Conservation (phyloP, 2,329 filamentous ascomycete genomes). For the Talaromyces sp. region DNA sequence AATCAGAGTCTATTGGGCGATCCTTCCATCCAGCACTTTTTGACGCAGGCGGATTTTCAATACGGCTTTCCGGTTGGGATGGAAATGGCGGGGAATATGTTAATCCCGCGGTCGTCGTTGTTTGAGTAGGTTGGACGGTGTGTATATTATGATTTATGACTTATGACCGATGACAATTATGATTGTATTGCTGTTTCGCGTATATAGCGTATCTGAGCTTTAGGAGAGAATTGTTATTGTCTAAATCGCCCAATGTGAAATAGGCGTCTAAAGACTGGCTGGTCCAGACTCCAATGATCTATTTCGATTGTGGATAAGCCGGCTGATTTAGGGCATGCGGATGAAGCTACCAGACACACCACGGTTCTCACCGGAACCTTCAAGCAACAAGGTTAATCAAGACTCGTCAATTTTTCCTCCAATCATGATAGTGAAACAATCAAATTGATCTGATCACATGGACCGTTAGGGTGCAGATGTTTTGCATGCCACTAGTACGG, state of each 20-base stretch:
- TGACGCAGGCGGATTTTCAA: conserved; percentile 14
- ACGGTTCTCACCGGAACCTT: too few relatives aligned
- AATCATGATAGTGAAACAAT: background rate
- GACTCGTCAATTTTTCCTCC: background rate
- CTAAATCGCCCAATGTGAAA: too few relatives aligned
- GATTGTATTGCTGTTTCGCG: background rate
- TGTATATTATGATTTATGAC: background rate
- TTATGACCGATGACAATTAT: background rate
- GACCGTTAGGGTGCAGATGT: background rate
- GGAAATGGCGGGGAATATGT: conserved; percentile 13
- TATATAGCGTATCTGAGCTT: too few relatives aligned
- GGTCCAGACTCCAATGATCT: background rate
- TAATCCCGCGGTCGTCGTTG: background rate
- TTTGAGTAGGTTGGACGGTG: conserved; percentile 10
- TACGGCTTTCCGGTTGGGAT: conserved; percentile 13
- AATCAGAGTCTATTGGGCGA: conserved; percentile 14
- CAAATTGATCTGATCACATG: background rate
- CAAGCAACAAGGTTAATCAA: background rate
- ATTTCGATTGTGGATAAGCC: background rate
- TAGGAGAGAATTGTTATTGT: too few relatives aligned
- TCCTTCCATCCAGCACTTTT: conserved; percentile 15
- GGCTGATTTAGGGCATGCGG: background rate
- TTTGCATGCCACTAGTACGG: background rate
- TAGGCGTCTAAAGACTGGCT: too few relatives aligned
- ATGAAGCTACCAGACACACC: too few relatives aligned